phyloP scores from a whole-genome alignment of 1,284 basidiomycete species.

The Sporisorium iseilematis-ciliati region DNA sequence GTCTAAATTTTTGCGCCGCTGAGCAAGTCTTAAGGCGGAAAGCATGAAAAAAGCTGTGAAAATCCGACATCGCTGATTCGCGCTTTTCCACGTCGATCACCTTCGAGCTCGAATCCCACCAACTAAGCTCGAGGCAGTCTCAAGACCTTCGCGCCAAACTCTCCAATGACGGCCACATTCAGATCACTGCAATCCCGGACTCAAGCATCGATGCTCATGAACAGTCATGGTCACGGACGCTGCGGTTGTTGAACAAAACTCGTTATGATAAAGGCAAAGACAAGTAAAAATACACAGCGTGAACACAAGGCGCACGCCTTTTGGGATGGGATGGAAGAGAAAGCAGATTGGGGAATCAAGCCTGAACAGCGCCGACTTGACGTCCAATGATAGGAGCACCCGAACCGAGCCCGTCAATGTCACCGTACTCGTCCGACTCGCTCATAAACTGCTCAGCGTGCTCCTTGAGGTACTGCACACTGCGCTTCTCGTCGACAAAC shows the following conservation, averaged over 20 bases:
- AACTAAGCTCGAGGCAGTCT: background rate
- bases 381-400: slow-evolving; percentile 43
- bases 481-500: slow-evolving; percentile 95
- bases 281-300: slow-evolving; percentile 40
- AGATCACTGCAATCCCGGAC: background rate
- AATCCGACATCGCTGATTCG: slow-evolving; percentile 22
- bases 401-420: slow-evolving; percentile 34
- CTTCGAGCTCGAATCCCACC: slow-evolving; percentile 14
- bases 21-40: slow-evolving; percentile 3
- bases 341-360: background rate
- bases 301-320: slow-evolving; percentile 11
- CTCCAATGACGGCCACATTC: background rate
- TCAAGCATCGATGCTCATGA: background rate
- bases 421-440: slow-evolving; percentile 60
- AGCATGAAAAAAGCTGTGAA: background rate
- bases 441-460: slow-evolving; percentile 78
- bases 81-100: slow-evolving; percentile 29
- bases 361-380: slow-evolving; percentile 27
- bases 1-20: slow-evolving; percentile 6
- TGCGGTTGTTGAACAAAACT: background rate
- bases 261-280: slow-evolving; percentile 6
- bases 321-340: background rate
- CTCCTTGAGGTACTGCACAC: slow-evolving; percentile 88
- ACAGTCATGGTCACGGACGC: no score
- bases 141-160: background rate